Base-by-base conservation (phyloP, 176 grass and related monocot species). In the Phoenix dactylifera region DNA sequence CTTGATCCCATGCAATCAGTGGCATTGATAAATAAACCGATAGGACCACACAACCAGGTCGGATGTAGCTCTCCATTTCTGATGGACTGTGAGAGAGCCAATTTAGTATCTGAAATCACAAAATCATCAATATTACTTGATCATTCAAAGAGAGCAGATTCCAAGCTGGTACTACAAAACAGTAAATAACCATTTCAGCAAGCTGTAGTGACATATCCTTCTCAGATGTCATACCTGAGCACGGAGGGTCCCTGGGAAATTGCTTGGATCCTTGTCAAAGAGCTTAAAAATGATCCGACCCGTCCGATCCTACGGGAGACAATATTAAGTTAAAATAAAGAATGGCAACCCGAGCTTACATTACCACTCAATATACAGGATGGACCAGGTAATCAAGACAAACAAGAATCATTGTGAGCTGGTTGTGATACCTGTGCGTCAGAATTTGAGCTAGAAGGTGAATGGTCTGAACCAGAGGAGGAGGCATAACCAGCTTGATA, bases 271-370 rank as follows among this genome's bases (percentile, higher is more conserved):
- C 74, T 86, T 98, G 67, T 82, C 94, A 74, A 98, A 98, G 24
- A 98, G 84, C 70, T 98, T 98, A 64, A 98, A 98, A 62, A 93
- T 85, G 65, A 98, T 98, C 61, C 88, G 77, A 35, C 94, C 94
- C 70, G 94, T 92, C 24, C 88, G 88, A 16, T 98, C 94, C 94
- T 98, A 74, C 24, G 67, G 63, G 60, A 26, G 49, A 68, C 18
- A 77, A 49, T 4, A 58, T 29, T 29, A 62, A 49, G 9, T 26
- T 39, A 50, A 0, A 67, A 60, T 44, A 44, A 44, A 44, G 10
- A 44, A 44, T 44, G 28, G 28, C 28, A 6, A 30, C 5, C 28
- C 4, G 4, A 30, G 28, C 28, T 30, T 30, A 7, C 28, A 30
- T 30, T 30, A 30, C 5, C 28, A 30, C 5, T 30, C 5, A 4